A percentile compares a stretch with the other conserved stretches of the same genome.
phyloP scores from a whole-genome alignment of 176 grass and related monocot species.

The Hyparrhenia diplandra region DNA sequence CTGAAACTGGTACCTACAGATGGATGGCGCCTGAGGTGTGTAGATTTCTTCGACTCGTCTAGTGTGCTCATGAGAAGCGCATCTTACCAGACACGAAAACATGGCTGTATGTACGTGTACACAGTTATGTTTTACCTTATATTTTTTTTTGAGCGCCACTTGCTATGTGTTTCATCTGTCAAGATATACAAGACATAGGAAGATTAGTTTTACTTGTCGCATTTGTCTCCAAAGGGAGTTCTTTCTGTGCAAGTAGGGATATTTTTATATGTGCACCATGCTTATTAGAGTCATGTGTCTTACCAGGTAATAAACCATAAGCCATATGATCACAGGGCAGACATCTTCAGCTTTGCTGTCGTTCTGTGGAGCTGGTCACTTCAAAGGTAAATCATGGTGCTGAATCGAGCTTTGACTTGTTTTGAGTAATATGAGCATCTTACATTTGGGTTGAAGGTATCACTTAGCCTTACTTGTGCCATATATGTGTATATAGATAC shows the following conservation, averaged over 20 bases:
- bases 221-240: background rate
- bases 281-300: conserved; percentile 13
- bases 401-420: background rate
- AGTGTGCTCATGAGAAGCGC: background rate
- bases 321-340: conserved; percentile 78
- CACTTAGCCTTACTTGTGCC: conserved; percentile 20
- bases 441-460: conserved; percentile 1
- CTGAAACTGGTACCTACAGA: conserved; percentile 96
- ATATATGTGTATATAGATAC: conserved; percentile 61
- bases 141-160: background rate
- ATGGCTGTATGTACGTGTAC: background rate
- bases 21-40: conserved; percentile 99
- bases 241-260: background rate
- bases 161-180: background rate
- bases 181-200: background rate
- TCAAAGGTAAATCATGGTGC: conserved; percentile 59
- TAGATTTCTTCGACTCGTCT: conserved; percentile 10
- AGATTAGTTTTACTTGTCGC: background rate
- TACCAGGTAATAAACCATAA: conserved; percentile 92
- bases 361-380: conserved; percentile 84
- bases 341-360: conserved; percentile 92
- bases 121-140: background rate
- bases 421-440: background rate
- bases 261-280: background rate
- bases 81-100: background rate